Conservation (phyloP, 495 filamentous ascomycete species). For the Penicillium paradoxum region DNA sequence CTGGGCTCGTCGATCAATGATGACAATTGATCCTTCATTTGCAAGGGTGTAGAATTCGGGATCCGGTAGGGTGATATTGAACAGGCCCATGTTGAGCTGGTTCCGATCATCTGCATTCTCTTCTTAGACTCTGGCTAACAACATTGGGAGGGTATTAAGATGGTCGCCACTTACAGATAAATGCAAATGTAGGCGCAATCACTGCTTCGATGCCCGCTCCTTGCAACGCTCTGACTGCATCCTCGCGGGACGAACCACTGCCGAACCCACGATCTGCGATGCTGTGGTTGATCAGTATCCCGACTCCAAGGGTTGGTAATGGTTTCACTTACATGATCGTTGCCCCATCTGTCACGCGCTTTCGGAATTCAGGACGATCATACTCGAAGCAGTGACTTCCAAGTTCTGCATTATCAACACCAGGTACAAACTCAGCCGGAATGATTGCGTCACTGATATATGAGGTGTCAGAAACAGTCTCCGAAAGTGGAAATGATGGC, state of each 20-base stretch:
- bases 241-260: constrained; percentile 1
- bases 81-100: constrained; percentile 1
- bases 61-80: constrained; percentile 1
- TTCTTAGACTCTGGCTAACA: not conserved
- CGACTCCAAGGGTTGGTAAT: not conserved
- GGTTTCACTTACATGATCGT: not conserved
- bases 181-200: not conserved
- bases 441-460: constrained; percentile 3
- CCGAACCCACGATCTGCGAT: not conserved
- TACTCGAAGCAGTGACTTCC: constrained; percentile 8
- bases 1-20: not conserved
- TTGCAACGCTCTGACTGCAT: constrained; percentile 2
- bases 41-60: not conserved
- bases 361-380: constrained; percentile 1
- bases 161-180: not conserved
- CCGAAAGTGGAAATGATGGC: not conserved
- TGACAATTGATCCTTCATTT: not conserved
- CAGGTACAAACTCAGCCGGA: constrained; percentile 7
- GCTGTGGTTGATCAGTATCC: not conserved
- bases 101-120: constrained; percentile 1
- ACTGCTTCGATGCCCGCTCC: constrained; percentile 3
- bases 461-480: not conserved
- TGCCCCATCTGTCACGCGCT: not conserved
- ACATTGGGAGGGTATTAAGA: not conserved
- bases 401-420: constrained; percentile 5